phyloP scores from a whole-genome alignment of 2,329 filamentous ascomycete species.

The Aurifilum marmelostoma region DNA sequence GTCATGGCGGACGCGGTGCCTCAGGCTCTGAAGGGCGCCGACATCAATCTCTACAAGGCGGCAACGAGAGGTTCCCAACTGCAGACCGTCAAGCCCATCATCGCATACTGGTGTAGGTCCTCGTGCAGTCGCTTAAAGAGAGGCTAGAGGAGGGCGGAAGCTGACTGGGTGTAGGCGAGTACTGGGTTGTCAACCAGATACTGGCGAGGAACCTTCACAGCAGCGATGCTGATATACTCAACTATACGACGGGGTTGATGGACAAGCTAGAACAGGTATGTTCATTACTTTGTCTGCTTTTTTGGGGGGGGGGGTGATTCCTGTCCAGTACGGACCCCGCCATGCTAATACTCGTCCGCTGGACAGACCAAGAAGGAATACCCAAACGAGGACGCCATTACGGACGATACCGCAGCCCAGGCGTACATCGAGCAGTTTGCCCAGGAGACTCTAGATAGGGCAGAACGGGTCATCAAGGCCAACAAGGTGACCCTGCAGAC shows the following conservation, averaged over 20 bases:
- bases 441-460: conserved; percentile 82
- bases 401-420: conserved; percentile 83
- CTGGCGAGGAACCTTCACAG: conserved; percentile 79
- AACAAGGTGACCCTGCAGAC: conserved; percentile 91
- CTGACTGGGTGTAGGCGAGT: conserved; percentile 65
- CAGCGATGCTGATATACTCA: conserved; percentile 74
- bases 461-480: conserved; percentile 78
- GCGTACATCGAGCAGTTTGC: conserved; percentile 96
- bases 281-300: conserved; percentile 23
- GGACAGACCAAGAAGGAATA: conserved; percentile 71
- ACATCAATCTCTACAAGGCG: conserved; percentile 74
- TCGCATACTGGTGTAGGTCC: conserved; percentile 90
- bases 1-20: conserved; percentile 76
- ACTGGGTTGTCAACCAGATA: conserved; percentile 92
- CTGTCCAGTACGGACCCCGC: neutral
- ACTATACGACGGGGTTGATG: conserved; percentile 83
- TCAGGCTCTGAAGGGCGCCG: conserved; percentile 73
- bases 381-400: conserved; percentile 77
- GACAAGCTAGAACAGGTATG: conserved; percentile 82
- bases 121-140: neutral
- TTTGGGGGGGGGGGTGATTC: no score
- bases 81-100: conserved; percentile 79
- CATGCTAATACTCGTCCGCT: conserved; percentile 20
- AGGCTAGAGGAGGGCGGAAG: no score
- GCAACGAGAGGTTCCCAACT: conserved; percentile 83